Evolutionary conservation across 2,329 filamentous ascomycete species (phyloP).

Genomic region (Escovopsis sp.): DNA sequence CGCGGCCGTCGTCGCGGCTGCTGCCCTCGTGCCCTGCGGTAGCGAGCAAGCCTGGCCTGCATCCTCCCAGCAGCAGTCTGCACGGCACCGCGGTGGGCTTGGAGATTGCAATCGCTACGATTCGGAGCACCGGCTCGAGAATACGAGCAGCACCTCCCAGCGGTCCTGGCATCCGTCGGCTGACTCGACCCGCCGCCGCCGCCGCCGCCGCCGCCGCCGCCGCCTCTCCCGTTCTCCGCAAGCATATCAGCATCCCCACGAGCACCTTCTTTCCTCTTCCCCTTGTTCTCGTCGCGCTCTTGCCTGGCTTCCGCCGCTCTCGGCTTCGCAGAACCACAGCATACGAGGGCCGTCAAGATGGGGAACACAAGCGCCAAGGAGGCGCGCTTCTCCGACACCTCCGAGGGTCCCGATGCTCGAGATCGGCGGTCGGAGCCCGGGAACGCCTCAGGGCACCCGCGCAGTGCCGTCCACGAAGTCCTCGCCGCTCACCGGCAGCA

Average conservation of each 20-base stretch:
- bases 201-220: neutral
- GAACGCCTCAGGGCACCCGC: too few relatives aligned
- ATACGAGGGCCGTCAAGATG: constrained; percentile 12
- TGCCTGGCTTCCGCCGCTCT: too few relatives aligned
- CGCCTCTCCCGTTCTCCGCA: neutral
- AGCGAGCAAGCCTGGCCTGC: neutral
- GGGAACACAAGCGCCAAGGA: constrained; percentile 26
- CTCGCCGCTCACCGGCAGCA: neutral
- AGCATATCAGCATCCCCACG: neutral
- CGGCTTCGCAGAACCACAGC: neutral
- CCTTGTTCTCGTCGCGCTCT: neutral
- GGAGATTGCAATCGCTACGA: neutral
- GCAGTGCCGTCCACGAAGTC: too few relatives aligned
- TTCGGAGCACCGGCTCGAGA: too few relatives aligned
- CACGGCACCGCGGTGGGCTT: neutral
- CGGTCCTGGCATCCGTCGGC: neutral
- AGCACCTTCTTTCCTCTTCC: neutral
- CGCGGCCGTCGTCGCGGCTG: neutral
- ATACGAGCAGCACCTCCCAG: too few relatives aligned
- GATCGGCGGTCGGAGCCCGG: constrained; percentile 6
- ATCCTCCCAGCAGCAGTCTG: neutral
- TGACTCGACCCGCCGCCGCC: neutral
- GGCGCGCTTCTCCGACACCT: constrained; percentile 16
- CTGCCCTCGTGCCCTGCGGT: neutral
- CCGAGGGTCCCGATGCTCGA: constrained; percentile 11